These are phyloP conservation scores for Aspergillus fijiensis DNA, from an alignment of 2,329 filamentous ascomycete species.

Conservation along the genomic window DNA sequence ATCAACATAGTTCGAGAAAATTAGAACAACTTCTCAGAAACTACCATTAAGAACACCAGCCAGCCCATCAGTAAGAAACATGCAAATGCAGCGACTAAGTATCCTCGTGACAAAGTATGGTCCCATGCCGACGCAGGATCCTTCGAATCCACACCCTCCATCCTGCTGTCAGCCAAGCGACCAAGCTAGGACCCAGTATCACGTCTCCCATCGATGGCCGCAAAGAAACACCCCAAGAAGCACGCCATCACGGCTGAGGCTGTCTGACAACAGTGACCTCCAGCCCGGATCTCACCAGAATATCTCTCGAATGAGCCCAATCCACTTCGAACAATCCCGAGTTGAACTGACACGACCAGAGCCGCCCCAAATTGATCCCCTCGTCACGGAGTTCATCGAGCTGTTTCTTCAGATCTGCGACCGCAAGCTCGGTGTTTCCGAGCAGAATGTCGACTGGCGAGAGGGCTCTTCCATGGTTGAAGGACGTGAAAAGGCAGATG, in stretches of 20 bases:
- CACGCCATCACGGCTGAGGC: slow-evolving; percentile 11
- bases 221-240: too few species aligned
- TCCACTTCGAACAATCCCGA: slow-evolving; percentile 57
- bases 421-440: slow-evolving; percentile 48
- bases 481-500: slow-evolving; percentile 59
- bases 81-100: too few species aligned
- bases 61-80: too few species aligned
- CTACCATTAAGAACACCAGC: too few species aligned
- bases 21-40: too few species aligned
- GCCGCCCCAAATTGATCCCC: slow-evolving; percentile 23
- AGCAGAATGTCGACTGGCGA: slow-evolving; percentile 47
- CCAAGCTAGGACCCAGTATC: neutral
- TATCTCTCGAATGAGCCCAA: slow-evolving; percentile 51
- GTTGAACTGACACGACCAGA: slow-evolving; percentile 58
- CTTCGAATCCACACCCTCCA: too few species aligned
- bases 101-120: too few species aligned
- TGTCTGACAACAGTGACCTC: slow-evolving; percentile 37
- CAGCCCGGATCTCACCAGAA: slow-evolving; percentile 44
- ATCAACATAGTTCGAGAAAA: too few species aligned
- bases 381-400: slow-evolving; percentile 32
- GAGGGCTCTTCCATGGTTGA: slow-evolving; percentile 44
- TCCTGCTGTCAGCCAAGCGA: neutral
- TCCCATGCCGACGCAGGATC: too few species aligned
- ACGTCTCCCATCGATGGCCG: neutral
- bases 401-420: slow-evolving; percentile 50